Conservation (phyloP, 192 early-diverging fungal species). For the Dissophora globulifera region DNA sequence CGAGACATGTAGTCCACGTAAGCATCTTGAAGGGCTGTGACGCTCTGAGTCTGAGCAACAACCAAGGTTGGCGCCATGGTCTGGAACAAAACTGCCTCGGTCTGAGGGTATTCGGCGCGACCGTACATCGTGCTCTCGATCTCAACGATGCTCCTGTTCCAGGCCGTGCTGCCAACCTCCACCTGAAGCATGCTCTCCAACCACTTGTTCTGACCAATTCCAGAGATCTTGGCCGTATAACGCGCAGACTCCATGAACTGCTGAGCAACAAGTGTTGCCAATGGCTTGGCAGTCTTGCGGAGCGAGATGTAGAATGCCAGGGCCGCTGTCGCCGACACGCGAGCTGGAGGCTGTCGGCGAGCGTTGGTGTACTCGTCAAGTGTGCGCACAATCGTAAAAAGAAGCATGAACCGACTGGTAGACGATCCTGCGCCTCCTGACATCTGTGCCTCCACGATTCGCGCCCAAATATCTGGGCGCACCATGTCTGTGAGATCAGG, state of each 20-base stretch:
- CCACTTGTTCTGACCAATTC: constrained; percentile 41
- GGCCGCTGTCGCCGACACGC: constrained; percentile 50
- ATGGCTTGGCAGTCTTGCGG: constrained; percentile 32
- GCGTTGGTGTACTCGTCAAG: constrained; percentile 52
- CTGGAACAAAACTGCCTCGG: constrained; percentile 40
- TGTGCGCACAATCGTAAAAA: constrained; percentile 47
- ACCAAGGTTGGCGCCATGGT: constrained; percentile 50
- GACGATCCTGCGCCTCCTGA: constrained; percentile 41
- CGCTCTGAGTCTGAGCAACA: constrained; percentile 45
- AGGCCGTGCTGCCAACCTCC: constrained; percentile 44
- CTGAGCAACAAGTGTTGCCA: constrained; percentile 46
- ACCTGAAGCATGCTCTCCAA: constrained; percentile 52
- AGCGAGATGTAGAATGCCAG: constrained; percentile 46
- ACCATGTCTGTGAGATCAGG: constrained; percentile 51
- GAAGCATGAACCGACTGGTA: constrained; percentile 45
- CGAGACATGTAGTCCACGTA: constrained; percentile 46
- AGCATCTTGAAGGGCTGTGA: constrained; percentile 37
- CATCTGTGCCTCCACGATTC: constrained; percentile 45
- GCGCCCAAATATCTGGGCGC: constrained; percentile 53
- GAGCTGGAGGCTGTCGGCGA: constrained; percentile 44
- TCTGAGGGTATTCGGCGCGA: constrained; percentile 43
- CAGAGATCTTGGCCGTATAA: constrained; percentile 47
- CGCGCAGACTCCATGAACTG: constrained; percentile 54
- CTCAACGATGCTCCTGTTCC: constrained; percentile 40
- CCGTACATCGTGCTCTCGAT: constrained; percentile 51